Conservation (phyloP, 805 yeast species). For the Yarrowia sp. region DNA sequence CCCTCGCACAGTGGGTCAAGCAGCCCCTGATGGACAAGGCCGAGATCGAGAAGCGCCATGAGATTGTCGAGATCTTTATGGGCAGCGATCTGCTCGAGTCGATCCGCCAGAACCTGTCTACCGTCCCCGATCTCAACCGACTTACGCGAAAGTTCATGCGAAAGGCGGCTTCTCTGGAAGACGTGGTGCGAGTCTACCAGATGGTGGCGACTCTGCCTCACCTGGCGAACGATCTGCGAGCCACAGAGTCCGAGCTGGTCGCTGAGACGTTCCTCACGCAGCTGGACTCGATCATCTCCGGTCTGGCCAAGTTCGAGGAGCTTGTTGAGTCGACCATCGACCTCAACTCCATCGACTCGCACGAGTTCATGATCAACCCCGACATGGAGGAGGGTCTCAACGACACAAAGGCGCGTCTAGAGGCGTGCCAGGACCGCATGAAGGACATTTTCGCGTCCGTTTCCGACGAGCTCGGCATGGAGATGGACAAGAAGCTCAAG, state of each 20-base stretch:
- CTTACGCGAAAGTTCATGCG: constrained; percentile 63
- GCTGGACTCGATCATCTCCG: constrained; percentile 37
- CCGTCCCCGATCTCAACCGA: constrained; percentile 81
- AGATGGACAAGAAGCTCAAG: constrained; percentile 82
- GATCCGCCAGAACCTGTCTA: constrained; percentile 58
- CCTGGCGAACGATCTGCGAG: constrained; percentile 52
- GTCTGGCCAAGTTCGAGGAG: constrained; percentile 70
- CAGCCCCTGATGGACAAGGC: constrained; percentile 77
- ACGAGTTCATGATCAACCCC: constrained; percentile 82
- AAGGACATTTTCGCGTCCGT: constrained; percentile 44
- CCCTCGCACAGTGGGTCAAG: constrained; percentile 90
- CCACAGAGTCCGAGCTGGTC: constrained; percentile 44
- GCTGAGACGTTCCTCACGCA: constrained; percentile 53
- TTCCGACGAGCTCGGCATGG: constrained; percentile 75
- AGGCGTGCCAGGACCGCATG: constrained; percentile 54
- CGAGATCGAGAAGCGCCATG: constrained; percentile 66
- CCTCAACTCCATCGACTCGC: constrained; percentile 72
- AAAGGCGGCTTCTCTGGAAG: constrained; percentile 67
- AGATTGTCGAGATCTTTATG: constrained; percentile 53
- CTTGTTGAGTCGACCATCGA: constrained; percentile 92
- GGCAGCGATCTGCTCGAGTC: constrained; percentile 62
- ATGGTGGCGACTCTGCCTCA: constrained; percentile 70
- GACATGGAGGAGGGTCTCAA: constrained; percentile 81
- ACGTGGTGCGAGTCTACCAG: constrained; percentile 85
- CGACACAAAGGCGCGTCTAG: constrained; percentile 57